Conservation (phyloP, 768 basidiomycete genomes). For the Xanthoconium purpureum region DNA sequence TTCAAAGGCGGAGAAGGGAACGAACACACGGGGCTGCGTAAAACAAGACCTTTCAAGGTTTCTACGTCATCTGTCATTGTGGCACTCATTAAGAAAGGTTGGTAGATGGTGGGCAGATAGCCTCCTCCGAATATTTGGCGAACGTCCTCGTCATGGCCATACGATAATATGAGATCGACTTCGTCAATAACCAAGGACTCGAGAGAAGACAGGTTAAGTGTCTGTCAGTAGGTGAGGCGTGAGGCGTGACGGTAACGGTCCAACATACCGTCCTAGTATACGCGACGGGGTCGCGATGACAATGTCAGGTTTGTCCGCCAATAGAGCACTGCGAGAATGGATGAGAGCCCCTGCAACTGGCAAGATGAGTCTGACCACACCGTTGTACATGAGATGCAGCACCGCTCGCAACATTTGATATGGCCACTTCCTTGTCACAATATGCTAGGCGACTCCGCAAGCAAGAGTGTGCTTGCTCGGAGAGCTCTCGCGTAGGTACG, state of each 20-base stretch:
- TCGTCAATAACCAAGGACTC: constrained; percentile 95
- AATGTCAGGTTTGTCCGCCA: constrained; percentile 75
- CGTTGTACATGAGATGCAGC: constrained; percentile 68
- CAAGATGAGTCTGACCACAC: constrained; percentile 36
- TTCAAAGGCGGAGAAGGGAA: not conserved
- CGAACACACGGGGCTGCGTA: constrained; percentile 78
- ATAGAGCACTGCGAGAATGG: constrained; percentile 38
- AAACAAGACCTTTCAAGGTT: constrained; percentile 78
- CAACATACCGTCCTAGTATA: constrained; percentile 50
- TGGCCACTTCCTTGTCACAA: constrained; percentile 70
- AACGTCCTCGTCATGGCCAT: constrained; percentile 92
- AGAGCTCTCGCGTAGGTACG: constrained; percentile 88
- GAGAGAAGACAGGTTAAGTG: constrained; percentile 60
- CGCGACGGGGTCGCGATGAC: constrained; percentile 78
- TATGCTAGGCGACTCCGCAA: constrained; percentile 65
- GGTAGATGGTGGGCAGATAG: constrained; percentile 77
- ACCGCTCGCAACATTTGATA: constrained; percentile 77
- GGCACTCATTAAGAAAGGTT: constrained; percentile 95
- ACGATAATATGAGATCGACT: constrained; percentile 94
- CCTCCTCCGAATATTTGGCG: constrained; percentile 65
- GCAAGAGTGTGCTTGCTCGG: constrained; percentile 82
- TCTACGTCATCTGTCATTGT: constrained; percentile 98
- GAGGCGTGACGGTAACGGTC: not conserved
- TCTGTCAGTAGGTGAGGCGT: constrained; percentile 36
- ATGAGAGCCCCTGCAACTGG: not conserved